Evolutionary conservation across 2,329 filamentous ascomycete species (phyloP).

Genomic region (Kalmusia sp.): DNA sequence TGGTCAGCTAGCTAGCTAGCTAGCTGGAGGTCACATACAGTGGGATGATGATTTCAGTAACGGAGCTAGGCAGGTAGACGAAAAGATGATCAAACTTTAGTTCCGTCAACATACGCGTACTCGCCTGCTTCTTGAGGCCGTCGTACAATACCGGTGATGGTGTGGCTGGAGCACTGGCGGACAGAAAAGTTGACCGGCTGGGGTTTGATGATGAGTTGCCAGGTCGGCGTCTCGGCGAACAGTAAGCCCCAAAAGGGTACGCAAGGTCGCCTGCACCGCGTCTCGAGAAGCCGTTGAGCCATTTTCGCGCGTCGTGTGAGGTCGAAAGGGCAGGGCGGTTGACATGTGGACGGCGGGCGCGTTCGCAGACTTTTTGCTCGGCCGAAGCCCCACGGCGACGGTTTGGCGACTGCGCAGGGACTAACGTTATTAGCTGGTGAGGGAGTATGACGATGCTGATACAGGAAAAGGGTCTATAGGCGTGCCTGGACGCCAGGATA

Average conservation of each 20-base stretch:
- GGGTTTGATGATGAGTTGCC: slow-evolving; percentile 13
- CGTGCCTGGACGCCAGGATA: slow-evolving; percentile 4
- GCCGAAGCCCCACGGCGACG: slow-evolving; percentile 26
- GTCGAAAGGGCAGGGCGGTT: slow-evolving; percentile 16
- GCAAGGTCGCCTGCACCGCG: slow-evolving; percentile 11
- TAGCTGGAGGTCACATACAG: neutral
- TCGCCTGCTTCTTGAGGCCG: slow-evolving; percentile 2
- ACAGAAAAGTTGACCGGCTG: neutral
- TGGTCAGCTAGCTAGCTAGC: neutral
- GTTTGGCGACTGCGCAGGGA: slow-evolving; percentile 13
- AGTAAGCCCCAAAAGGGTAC: slow-evolving; percentile 10
- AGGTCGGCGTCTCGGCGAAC: slow-evolving; percentile 12
- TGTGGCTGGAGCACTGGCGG: slow-evolving; percentile 7
- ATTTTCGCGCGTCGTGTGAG: slow-evolving; percentile 21
- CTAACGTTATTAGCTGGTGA: slow-evolving; percentile 30
- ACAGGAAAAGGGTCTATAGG: slow-evolving; percentile 8
- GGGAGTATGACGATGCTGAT: slow-evolving; percentile 27
- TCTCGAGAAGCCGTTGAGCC: slow-evolving; percentile 23
- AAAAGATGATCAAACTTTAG: neutral
- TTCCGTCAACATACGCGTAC: neutral
- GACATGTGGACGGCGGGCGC: slow-evolving; percentile 16
- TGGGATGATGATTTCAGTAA: neutral
- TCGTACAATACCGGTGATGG: slow-evolving; percentile 1
- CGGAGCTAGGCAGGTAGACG: neutral
- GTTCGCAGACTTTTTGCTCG: slow-evolving; percentile 21